These are phyloP conservation scores for Graphium sp. DNA, from an alignment of 2,329 filamentous ascomycete species.

Conservation along the genomic window DNA sequence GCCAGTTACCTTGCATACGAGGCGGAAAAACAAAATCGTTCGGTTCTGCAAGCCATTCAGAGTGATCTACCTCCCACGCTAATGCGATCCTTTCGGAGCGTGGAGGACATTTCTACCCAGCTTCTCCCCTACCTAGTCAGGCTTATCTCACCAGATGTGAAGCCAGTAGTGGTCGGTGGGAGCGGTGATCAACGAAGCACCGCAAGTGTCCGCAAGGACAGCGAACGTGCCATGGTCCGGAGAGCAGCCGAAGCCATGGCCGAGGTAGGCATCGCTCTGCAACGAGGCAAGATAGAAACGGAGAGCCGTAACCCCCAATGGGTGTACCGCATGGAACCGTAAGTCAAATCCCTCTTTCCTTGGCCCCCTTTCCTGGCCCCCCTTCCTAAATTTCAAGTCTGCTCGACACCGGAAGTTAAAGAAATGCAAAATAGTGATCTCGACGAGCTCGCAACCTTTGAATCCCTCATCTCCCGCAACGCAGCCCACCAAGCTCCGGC, in stretches of 20 bases:
- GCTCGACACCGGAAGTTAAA: too few relatives aligned
- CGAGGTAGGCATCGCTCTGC: conserved; percentile 67
- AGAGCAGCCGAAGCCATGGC: conserved; percentile 68
- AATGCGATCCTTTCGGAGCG: conserved; percentile 60
- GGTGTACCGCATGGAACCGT: conserved; percentile 93
- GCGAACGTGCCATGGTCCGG: conserved; percentile 65
- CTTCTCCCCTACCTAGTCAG: conserved; percentile 72
- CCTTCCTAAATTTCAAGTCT: conserved; percentile 1
- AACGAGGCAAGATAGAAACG: conserved; percentile 62
- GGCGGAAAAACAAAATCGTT: conserved; percentile 60
- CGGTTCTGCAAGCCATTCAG: conserved; percentile 58
- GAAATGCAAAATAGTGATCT: conserved; percentile 33
- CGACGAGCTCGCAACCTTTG: conserved; percentile 63
- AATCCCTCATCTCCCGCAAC: conserved; percentile 41
- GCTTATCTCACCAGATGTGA: conserved; percentile 77
- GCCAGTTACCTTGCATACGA: conserved; percentile 75
- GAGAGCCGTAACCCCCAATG: conserved; percentile 52
- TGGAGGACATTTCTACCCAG: conserved; percentile 62
- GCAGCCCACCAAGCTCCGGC: conserved; percentile 50
- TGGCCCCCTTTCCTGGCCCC: too few relatives aligned
- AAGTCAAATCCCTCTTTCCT: conserved; percentile 20
- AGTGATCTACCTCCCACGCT: conserved; percentile 54
- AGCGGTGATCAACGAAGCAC: conserved; percentile 48
- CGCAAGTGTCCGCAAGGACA: conserved; percentile 77
- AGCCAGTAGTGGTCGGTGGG: conserved; percentile 66